A percentile compares a stretch with the other conserved stretches of the same genome.
Evolutionary conservation across 768 basidiomycete species (phyloP).

Genomic region (Podaxis carcinomalis): DNA sequence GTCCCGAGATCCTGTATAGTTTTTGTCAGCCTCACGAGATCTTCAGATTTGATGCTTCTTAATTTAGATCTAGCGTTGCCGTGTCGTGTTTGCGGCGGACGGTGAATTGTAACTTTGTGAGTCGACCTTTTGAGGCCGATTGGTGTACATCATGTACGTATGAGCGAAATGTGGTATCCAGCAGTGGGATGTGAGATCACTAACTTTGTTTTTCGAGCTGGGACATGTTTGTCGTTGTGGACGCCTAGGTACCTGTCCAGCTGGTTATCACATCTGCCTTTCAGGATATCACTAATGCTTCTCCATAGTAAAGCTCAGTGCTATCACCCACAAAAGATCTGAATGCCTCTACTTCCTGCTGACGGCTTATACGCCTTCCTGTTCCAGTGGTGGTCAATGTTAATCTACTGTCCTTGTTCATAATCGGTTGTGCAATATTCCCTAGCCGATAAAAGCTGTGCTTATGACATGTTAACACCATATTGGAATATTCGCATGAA

Average conservation of each 20-base stretch:
- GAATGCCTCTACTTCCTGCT: neutral
- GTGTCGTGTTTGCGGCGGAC: too few relatives aligned
- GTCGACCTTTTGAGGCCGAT: too few relatives aligned
- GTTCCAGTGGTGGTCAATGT: neutral
- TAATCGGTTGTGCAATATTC: too few relatives aligned
- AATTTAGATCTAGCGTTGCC: neutral
- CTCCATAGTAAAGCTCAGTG: too few relatives aligned
- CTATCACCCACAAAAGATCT: neutral
- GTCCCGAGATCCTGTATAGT: slow-evolving; percentile 39
- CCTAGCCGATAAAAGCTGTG: fast-evolving
- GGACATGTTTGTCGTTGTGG: neutral
- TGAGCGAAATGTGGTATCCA: too few relatives aligned
- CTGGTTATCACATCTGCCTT: neutral
- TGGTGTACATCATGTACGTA: too few relatives aligned
- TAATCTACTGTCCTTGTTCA: neutral
- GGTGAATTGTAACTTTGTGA: too few relatives aligned
- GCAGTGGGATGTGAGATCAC: too few relatives aligned
- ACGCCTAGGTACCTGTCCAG: neutral
- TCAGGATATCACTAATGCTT: neutral
- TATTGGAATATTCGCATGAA: too few relatives aligned
- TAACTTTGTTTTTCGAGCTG: too few relatives aligned
- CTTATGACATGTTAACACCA: too few relatives aligned
- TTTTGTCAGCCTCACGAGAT: slow-evolving; percentile 9
- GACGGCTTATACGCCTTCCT: neutral
- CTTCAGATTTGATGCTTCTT: neutral